Evolutionary conservation across 2,329 filamentous ascomycete species (phyloP).

Genomic region (Cladorrhinum sp.): DNA sequence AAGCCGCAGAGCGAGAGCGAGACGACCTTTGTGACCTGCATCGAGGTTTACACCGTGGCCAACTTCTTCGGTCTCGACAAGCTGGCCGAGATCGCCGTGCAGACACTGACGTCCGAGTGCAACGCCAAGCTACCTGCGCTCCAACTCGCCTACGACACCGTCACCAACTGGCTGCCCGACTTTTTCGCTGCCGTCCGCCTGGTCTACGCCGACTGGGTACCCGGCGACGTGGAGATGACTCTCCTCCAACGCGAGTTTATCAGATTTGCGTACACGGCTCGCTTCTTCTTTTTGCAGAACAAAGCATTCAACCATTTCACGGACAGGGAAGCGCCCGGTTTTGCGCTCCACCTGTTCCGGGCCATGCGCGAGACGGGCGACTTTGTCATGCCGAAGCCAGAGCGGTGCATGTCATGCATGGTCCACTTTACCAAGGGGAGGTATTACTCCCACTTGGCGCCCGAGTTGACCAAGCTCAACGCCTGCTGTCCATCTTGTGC

Average conservation of each 20-base stretch:
- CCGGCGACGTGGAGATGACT: not conserved
- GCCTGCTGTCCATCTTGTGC: constrained; percentile 19
- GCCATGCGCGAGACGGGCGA: constrained; percentile 21
- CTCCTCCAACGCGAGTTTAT: constrained; percentile 19
- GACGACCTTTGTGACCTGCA: constrained; percentile 33
- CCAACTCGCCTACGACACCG: constrained; percentile 17
- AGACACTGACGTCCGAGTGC: constrained; percentile 20
- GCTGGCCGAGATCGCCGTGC: constrained; percentile 22
- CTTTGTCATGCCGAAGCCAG: constrained; percentile 17
- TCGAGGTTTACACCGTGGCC: constrained; percentile 23
- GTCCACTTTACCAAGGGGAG: constrained; percentile 14
- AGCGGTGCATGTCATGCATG: constrained; percentile 18
- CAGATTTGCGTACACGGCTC: constrained; percentile 20
- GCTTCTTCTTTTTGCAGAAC: constrained; percentile 23
- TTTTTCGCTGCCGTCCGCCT: constrained; percentile 22
- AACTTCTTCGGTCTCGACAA: constrained; percentile 23
- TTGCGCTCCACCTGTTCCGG: constrained; percentile 24
- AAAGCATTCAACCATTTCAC: constrained; percentile 19
- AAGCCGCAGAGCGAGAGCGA: constrained; percentile 2
- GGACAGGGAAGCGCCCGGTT: constrained; percentile 13
- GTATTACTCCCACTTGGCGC: constrained; percentile 23
- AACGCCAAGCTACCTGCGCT: constrained; percentile 15
- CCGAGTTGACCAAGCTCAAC: constrained; percentile 11
- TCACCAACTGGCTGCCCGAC: constrained; percentile 22
- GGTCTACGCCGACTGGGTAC: constrained; percentile 20